Evolutionary conservation across 2,329 filamentous ascomycete genomes (phyloP).

Genomic region (Gaeumannomyces sp.): DNA sequence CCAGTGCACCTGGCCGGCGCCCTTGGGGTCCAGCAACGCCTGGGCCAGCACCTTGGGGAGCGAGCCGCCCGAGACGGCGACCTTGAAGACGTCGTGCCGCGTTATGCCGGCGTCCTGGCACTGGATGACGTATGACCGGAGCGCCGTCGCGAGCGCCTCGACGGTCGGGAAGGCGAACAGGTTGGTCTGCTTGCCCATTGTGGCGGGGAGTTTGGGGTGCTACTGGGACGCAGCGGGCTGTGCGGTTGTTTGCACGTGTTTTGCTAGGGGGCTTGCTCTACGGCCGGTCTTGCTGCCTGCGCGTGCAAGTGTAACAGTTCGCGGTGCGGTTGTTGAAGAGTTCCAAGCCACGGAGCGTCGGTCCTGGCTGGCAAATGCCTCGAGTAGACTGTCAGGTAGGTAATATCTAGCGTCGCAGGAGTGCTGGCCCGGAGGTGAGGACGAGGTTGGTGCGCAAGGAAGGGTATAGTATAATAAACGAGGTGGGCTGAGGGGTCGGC

Average conservation of each 20-base stretch:
- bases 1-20: conserved; percentile 65
- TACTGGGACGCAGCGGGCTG: too few relatives aligned
- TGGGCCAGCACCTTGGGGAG: conserved; percentile 82
- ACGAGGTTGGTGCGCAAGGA: neutral
- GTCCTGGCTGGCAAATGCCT: too few relatives aligned
- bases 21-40: conserved; percentile 62
- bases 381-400: too few relatives aligned
- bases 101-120: conserved; percentile 72
- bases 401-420: too few relatives aligned
- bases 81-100: conserved; percentile 80
- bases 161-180: conserved; percentile 75
- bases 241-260: neutral
- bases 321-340: too few relatives aligned
- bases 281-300: too few relatives aligned
- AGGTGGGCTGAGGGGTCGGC: neutral
- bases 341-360: too few relatives aligned
- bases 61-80: conserved; percentile 90
- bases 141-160: conserved; percentile 64
- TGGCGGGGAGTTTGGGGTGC: conserved; percentile 14
- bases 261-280: neutral
- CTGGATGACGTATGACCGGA: conserved; percentile 77
- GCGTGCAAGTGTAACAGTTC: too few relatives aligned
- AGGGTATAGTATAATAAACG: neutral
- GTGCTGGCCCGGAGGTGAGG: too few relatives aligned
- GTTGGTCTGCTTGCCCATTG: conserved; percentile 55